These are phyloP conservation scores for Fusarium haematococcum DNA, from an alignment of 2,329 filamentous ascomycete genomes.

Conservation along the genomic window DNA sequence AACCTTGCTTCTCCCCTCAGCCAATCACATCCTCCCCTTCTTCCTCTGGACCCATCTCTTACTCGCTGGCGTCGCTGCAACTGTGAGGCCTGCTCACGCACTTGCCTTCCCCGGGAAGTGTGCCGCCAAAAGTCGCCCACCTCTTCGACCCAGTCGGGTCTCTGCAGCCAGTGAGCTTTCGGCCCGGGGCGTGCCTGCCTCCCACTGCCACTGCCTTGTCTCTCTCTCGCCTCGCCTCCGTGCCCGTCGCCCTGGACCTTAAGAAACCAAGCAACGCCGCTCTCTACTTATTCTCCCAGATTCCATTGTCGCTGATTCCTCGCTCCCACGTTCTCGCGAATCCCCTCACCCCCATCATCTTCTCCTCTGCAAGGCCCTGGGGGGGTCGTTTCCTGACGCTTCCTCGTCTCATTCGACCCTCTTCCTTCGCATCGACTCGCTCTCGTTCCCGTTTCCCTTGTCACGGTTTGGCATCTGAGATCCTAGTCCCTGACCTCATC, in stretches of 20 bases:
- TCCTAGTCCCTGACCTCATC: constrained; percentile 48
- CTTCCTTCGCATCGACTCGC: constrained; percentile 20
- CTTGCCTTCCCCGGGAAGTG: constrained; percentile 38
- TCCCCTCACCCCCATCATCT: constrained; percentile 41
- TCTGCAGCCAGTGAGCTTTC: constrained; percentile 27
- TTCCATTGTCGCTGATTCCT: constrained; percentile 40
- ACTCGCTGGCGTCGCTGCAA: constrained; percentile 23
- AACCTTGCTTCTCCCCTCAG: not conserved
- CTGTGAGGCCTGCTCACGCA: constrained; percentile 23
- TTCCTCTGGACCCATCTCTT: constrained; percentile 18
- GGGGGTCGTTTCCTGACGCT: constrained; percentile 43
- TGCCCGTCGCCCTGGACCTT: constrained; percentile 32
- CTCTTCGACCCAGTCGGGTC: not conserved
- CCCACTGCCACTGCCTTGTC: constrained; percentile 24
- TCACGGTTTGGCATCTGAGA: constrained; percentile 35
- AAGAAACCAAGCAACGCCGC: constrained; percentile 40
- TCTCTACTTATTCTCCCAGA: constrained; percentile 38
- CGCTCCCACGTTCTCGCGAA: constrained; percentile 30
- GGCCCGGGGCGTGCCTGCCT: constrained; percentile 25
- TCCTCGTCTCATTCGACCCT: constrained; percentile 28
- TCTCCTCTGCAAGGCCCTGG: constrained; percentile 52
- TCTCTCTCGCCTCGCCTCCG: constrained; percentile 34
- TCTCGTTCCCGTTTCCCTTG: constrained; percentile 29
- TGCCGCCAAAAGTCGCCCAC: constrained; percentile 33
- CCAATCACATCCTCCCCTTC: constrained; percentile 24